These are phyloP conservation scores for Oryza punctata DNA, from an alignment of 176 grass and related monocot species.

Conservation along the genomic window DNA sequence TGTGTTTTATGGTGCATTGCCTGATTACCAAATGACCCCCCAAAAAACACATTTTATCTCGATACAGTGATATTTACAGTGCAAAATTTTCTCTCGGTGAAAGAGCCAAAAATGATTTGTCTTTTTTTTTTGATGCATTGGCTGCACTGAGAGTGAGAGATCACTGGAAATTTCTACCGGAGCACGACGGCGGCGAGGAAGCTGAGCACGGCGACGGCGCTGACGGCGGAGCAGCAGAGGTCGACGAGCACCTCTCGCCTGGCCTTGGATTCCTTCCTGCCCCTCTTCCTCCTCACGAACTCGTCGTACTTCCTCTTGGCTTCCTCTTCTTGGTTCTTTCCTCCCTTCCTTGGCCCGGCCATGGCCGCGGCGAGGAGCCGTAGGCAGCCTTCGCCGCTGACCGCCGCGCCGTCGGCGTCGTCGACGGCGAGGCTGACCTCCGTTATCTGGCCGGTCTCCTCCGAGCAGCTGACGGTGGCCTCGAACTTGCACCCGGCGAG, in stretches of 20 bases:
- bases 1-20: background rate
- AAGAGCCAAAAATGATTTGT: background rate
- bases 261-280: constrained; percentile 46
- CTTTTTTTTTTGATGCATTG: background rate
- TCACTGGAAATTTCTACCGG: constrained; percentile 15
- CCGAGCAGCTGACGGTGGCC: constrained; percentile 43
- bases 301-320: constrained; percentile 51
- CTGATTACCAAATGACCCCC: background rate
- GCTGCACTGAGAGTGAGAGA: background rate
- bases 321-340: background rate
- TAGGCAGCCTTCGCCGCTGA: constrained; percentile 42
- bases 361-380: constrained; percentile 43
- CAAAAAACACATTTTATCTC: background rate
- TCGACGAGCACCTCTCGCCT: constrained; percentile 52
- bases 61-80: background rate
- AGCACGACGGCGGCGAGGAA: constrained; percentile 42
- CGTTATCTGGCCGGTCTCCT: constrained; percentile 34
- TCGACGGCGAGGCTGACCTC: constrained; percentile 50
- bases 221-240: constrained; percentile 54
- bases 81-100: background rate
- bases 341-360: constrained; percentile 28
- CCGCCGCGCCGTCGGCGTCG: constrained; percentile 48
- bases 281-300: constrained; percentile 49
- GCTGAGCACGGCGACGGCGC: constrained; percentile 55
- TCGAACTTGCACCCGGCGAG: constrained; percentile 41